phyloP scores from a whole-genome alignment of 176 grass and related monocot genomes.

The Elaeis guineensis region DNA sequence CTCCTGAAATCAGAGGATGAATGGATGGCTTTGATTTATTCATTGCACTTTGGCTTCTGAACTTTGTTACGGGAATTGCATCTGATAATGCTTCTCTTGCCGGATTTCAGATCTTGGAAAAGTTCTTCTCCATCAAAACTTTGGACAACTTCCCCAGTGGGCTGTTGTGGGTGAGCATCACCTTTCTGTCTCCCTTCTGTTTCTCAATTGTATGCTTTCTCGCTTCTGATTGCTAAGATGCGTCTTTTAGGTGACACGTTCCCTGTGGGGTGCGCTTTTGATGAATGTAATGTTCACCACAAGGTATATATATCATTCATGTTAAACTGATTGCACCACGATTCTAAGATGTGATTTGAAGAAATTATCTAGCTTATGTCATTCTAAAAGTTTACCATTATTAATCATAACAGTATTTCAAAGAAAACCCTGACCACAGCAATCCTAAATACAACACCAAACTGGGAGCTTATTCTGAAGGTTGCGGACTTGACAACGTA shows the following conservation, averaged over 20 bases:
- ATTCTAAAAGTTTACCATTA: conserved; percentile 1
- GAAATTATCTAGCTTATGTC: not conserved
- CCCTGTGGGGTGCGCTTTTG: conserved; percentile 68
- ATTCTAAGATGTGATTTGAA: not conserved
- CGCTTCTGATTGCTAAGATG: not conserved
- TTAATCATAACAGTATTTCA: conserved; percentile 42
- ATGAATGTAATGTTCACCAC: conserved; percentile 79
- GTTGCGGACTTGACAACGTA: conserved; percentile 66
- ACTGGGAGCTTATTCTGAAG: conserved; percentile 59
- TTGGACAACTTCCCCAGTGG: conserved; percentile 79
- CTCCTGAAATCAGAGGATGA: too few species aligned
- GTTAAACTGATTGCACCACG: too few species aligned
- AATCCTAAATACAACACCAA: conserved; percentile 75
- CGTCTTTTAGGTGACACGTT: conserved; percentile 78
- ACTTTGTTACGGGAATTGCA: too few species aligned
- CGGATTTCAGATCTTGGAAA: conserved; percentile 69
- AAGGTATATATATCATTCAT: conserved; percentile 35
- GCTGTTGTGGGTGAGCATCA: conserved; percentile 69
- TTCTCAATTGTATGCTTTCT: not conserved
- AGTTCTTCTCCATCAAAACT: conserved; percentile 80
- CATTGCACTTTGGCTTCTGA: too few species aligned
- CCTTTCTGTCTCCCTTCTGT: not conserved
- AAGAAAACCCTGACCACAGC: conserved; percentile 68
- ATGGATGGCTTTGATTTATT: too few species aligned
- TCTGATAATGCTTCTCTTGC: not conserved